Evolutionary conservation across 768 basidiomycete species (phyloP), one percentile per base, ranked within the genome.

Genomic region (Podaxis sp.): DNA sequence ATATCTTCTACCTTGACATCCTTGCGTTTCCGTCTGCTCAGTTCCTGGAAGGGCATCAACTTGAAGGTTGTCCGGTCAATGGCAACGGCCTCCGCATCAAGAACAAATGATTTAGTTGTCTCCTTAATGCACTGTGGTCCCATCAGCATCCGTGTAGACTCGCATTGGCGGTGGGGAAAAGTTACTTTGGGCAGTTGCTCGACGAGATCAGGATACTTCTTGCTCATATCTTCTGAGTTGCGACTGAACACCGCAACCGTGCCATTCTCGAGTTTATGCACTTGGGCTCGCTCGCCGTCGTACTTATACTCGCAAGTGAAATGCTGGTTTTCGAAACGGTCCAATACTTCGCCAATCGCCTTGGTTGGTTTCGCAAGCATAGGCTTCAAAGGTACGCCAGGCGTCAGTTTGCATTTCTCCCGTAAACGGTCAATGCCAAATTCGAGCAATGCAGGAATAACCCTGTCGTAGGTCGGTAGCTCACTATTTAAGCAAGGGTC

Each of bases 291-390:
- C 72, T 99, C 97, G 5, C 97, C 97, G 64, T 99, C 97, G 66
- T 99, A 99, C 73, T 99, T 99, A 76, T 99, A 99, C 77, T 99
- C 97, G 75, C 95, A 98, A 7, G 97, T 98, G 71, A 99, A 98
- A 57, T 82, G 84, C 73, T 95, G 95, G 69, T 87, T 88, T 73
- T 99, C 97, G 69, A 98, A 99, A 60, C 95, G 80, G 74, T 99
- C 96, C 21, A 99, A 82, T 18, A 99, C 96, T 74, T 98, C 96
- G 13, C 93, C 89, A 65, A 99, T 98, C 2, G 97, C 97, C 74
- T 99, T 99, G 0, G 96, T 98, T 7, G 97, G 97, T 73, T 98
- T 99, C 14, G 97, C 97, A 55, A 99, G 79, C 97, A 99, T 99
- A 13, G 97, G 97, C 68, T 99, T 99, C 37, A 99, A 79, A 1